Conservation (phyloP, 1,139 yeast genomes). For the Hyphopichia buzzinii region DNA sequence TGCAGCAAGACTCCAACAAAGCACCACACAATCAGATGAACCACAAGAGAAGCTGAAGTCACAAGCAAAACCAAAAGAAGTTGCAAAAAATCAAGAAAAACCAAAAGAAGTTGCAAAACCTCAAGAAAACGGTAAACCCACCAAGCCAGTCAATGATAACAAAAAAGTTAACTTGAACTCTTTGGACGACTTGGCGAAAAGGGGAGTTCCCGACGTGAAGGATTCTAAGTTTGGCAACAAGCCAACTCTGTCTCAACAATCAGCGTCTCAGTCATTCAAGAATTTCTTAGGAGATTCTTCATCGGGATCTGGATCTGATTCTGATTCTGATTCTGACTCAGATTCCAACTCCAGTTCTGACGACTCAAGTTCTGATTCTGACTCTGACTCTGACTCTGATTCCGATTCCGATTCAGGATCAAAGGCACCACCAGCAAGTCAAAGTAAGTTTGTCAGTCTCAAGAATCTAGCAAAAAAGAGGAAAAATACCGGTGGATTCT, state of each 20-base stretch:
- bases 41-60: no score
- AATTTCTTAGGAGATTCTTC: background rate
- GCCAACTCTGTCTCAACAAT: background rate
- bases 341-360: conserved; percentile 5
- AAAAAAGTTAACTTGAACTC: conserved; percentile 35
- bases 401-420: conserved; percentile 18
- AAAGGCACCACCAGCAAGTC: conserved; percentile 16
- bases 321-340: conserved; percentile 13
- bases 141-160: no score
- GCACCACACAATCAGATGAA: no score
- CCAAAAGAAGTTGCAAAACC: no score
- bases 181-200: conserved; percentile 52
- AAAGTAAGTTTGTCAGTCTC: conserved; percentile 6
- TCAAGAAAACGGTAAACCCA: no score
- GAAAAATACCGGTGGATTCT: conserved; percentile 44
- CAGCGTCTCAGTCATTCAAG: background rate
- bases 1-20: no score
- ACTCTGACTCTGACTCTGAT: conserved; percentile 15
- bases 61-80: no score
- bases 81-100: no score
- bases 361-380: conserved; percentile 2
- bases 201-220: conserved; percentile 64
- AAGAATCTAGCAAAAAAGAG: conserved; percentile 4
- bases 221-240: conserved; percentile 26
- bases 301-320: conserved; percentile 12